Percentiles rank a stretch among this genome's conserved stretches.
Evolutionary conservation across 352 stramenopile species (phyloP).

Genomic region (Phytophthora vignae): DNA sequence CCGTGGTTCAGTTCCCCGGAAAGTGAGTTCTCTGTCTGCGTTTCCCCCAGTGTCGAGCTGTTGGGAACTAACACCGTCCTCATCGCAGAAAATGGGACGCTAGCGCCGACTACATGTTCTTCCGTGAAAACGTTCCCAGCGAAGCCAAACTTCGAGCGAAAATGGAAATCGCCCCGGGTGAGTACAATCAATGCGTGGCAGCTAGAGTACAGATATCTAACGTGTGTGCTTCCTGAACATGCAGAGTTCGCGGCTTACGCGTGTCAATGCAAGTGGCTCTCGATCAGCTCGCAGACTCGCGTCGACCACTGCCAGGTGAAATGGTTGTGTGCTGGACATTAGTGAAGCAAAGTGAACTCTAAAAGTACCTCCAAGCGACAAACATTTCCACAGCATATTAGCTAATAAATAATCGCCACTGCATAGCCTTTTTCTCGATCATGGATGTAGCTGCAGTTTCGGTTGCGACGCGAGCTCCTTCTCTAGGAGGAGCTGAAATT

Average conservation of each 20-base stretch:
- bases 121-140: slow-evolving; percentile 81
- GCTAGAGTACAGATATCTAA: neutral
- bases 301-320: slow-evolving; percentile 68
- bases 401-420: slow-evolving; percentile 32
- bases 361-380: slow-evolving; percentile 3
- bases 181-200: neutral
- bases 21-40: slow-evolving; percentile 47
- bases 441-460: slow-evolving; percentile 58
- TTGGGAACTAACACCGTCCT: neutral
- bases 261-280: slow-evolving; percentile 87
- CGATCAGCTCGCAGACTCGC: slow-evolving; percentile 56
- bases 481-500: slow-evolving; percentile 55
- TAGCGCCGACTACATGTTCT: slow-evolving; percentile 88
- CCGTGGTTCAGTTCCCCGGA: slow-evolving; percentile 75
- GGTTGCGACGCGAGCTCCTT: slow-evolving; percentile 59
- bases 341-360: slow-evolving; percentile 6
- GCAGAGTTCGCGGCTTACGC: slow-evolving; percentile 71
- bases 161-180: slow-evolving; percentile 65
- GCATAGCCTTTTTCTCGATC: slow-evolving; percentile 24
- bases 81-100: slow-evolving; percentile 65
- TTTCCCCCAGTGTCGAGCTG: neutral
- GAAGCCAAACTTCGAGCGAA: slow-evolving; percentile 71
- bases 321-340: slow-evolving; percentile 79
- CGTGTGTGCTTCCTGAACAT: neutral
- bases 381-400: slow-evolving; percentile 23